These are phyloP conservation scores for Penicillium simplicissimum DNA, from an alignment of 495 filamentous ascomycete species.

Conservation along the genomic window DNA sequence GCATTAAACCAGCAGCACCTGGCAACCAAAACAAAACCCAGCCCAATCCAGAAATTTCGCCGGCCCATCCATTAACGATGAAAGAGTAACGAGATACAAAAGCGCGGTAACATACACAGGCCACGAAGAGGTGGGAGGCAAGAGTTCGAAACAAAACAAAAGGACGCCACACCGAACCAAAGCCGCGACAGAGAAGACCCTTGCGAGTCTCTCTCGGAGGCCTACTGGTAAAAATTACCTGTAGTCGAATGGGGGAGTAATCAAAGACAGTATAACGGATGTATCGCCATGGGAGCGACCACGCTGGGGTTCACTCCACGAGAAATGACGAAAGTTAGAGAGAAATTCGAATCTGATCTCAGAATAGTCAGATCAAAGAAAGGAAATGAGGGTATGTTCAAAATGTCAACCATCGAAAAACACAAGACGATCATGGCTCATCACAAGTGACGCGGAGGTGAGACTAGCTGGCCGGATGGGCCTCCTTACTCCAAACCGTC, in stretches of 20 bases:
- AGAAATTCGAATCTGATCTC: slow-evolving; percentile 4
- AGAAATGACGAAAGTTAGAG: slow-evolving; percentile 1
- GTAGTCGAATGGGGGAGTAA: not conserved
- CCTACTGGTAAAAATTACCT: not conserved
- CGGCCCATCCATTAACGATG: slow-evolving; percentile 38
- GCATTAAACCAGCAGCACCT: slow-evolving; percentile 35
- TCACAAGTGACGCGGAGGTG: slow-evolving; percentile 16
- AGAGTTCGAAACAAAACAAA: not conserved
- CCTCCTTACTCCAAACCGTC: slow-evolving; percentile 37
- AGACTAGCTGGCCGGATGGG: not conserved
- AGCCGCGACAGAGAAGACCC: not conserved
- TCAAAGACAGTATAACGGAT: not conserved
- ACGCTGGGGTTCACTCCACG: not conserved
- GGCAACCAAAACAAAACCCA: slow-evolving; percentile 26
- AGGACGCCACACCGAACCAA: slow-evolving; percentile 5
- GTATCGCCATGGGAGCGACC: not conserved
- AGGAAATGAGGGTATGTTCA: slow-evolving; percentile 35
- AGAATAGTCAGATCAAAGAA: slow-evolving; percentile 12
- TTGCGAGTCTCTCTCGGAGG: not conserved
- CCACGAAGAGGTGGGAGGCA: not conserved
- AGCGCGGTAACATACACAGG: slow-evolving; percentile 1
- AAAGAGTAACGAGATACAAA: slow-evolving; percentile 16
- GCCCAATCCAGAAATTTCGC: slow-evolving; percentile 40
- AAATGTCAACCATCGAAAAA: slow-evolving; percentile 23
- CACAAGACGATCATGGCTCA: slow-evolving; percentile 35